Evolutionary conservation across 371 early-diverging fungal genomes (phyloP), one percentile per base, ranked within the genome.

Genomic region (Dichotomocladium elegans): DNA sequence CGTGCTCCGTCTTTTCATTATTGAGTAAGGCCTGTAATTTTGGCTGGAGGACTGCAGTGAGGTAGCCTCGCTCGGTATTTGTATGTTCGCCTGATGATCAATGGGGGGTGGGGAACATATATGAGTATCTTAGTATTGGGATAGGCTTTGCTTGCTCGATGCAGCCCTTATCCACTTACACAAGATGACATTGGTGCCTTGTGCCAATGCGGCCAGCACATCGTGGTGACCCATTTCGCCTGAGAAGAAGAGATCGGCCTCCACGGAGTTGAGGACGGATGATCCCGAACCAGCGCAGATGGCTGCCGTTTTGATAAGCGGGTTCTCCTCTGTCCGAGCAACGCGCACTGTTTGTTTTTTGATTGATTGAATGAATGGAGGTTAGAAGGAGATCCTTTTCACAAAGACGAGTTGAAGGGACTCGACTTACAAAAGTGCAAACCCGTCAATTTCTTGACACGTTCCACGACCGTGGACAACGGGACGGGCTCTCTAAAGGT

Each of bases 161-260:
- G 25, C 40, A 15, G 29, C 45, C 9, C 3, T 30, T 11, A 10
- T 14, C 30, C 15, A 58, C 74, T 74, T 75, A 77, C 95, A 89
- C 34, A 99, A 71, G 45, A 99, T 85, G 11, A 97, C 96, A 47
- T 85, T 90, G 11, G 86, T 90, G 43, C 81, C 72, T 29, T 81
- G 75, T 9, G 83, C 87, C 19, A 87, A 62, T 9, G 91, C 92
- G 30, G 82, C 88, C 41, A 98, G 74, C 2, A 96, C 77, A 49
- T 94, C 94, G 57, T 97, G 97, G 61, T 96, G 97, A 12, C 85
- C 81, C 83, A 96, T 89, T 72, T 97, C 97, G 22, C 99, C 99
- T n/a, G 99, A 93, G 29, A 96, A 81, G 59, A 85, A 88, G 40
- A 98, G 60, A 55, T 94, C 94, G 3, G 82, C 84, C 8, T 66